Evolutionary conservation across 2,329 filamentous ascomycete species (phyloP).

Genomic region (Alternaria gansuensis): DNA sequence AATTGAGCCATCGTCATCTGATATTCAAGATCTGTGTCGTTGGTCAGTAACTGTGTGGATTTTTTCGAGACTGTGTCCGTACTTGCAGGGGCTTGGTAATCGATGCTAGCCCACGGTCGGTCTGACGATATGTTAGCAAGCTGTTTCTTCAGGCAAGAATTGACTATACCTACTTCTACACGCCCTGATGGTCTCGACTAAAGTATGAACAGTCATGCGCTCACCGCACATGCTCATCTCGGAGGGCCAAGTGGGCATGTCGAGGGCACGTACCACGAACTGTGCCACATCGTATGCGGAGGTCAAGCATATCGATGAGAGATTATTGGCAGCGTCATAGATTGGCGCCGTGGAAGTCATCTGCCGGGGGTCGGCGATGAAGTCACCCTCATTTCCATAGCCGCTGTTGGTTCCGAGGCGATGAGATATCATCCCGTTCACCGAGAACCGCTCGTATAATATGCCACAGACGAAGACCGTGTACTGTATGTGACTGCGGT

Average conservation of each 20-base stretch:
- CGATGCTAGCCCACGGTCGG: slow-evolving; percentile 45
- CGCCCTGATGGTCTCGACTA: slow-evolving; percentile 63
- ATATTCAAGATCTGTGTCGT: slow-evolving; percentile 54
- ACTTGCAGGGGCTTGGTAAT: slow-evolving; percentile 59
- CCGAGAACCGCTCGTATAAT: slow-evolving; percentile 78
- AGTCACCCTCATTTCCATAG: slow-evolving; percentile 67
- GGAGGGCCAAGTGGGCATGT: slow-evolving; percentile 70
- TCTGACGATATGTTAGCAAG: slow-evolving; percentile 35
- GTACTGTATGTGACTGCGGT: slow-evolving; percentile 67
- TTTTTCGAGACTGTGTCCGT: neutral
- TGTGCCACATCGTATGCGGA: slow-evolving; percentile 73
- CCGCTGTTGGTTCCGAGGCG: slow-evolving; percentile 67
- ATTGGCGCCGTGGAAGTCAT: slow-evolving; percentile 69
- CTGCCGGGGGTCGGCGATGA: slow-evolving; percentile 69
- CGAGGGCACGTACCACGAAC: slow-evolving; percentile 75
- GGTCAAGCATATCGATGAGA: slow-evolving; percentile 67
- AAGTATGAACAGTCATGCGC: slow-evolving; percentile 66
- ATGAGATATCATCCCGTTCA: slow-evolving; percentile 68
- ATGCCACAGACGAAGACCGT: slow-evolving; percentile 78
- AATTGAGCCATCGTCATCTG: slow-evolving; percentile 56
- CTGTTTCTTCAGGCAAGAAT: neutral
- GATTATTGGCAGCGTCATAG: slow-evolving; percentile 59
- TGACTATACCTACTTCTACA: slow-evolving; percentile 37
- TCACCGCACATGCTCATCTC: slow-evolving; percentile 77
- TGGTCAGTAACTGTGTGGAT: slow-evolving; percentile 1